Evolutionary conservation across 192 early-diverging fungal species (phyloP).

Genomic region (Globomyces pollinis-pini): DNA sequence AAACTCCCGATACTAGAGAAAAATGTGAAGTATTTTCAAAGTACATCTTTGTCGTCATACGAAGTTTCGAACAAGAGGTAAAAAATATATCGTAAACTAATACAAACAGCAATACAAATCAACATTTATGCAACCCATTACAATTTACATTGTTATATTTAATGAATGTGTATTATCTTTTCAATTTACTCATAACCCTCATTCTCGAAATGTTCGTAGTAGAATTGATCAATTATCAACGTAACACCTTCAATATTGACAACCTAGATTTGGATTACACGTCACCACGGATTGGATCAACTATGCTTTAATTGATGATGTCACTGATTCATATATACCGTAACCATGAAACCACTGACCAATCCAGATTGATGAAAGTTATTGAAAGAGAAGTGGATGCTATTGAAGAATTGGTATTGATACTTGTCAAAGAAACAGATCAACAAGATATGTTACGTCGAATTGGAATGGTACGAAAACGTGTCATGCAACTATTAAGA

Average conservation of each 20-base stretch:
- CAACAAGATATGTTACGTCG: conserved; percentile 65
- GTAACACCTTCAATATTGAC: conserved; percentile 45
- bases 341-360: too few species aligned
- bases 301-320: conserved; percentile 91
- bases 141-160: conserved; percentile 47
- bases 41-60: conserved; percentile 90
- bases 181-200: conserved; percentile 68
- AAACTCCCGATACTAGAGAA: conserved; percentile 79
- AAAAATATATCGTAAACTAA: too few species aligned
- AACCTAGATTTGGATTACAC: conserved; percentile 11
- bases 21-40: conserved; percentile 88
- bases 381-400: conserved; percentile 93
- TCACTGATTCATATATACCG: conserved; percentile 87
- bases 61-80: conserved; percentile 40
- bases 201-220: conserved; percentile 75
- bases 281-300: conserved; percentile 86
- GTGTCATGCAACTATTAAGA: conserved; percentile 59
- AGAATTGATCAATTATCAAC: conserved; percentile 78
- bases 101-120: conserved; percentile 28
- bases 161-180: conserved; percentile 59
- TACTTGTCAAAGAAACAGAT: conserved; percentile 79
- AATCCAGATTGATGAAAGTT: conserved; percentile 64
- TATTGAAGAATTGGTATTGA: conserved; percentile 90
- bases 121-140: conserved; percentile 46
- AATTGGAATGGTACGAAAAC: conserved; percentile 65